Percentiles rank a stretch among this genome's conserved stretches.
Conservation (phyloP, 805 yeast genomes). For the Citeromyces matritensis region DNA sequence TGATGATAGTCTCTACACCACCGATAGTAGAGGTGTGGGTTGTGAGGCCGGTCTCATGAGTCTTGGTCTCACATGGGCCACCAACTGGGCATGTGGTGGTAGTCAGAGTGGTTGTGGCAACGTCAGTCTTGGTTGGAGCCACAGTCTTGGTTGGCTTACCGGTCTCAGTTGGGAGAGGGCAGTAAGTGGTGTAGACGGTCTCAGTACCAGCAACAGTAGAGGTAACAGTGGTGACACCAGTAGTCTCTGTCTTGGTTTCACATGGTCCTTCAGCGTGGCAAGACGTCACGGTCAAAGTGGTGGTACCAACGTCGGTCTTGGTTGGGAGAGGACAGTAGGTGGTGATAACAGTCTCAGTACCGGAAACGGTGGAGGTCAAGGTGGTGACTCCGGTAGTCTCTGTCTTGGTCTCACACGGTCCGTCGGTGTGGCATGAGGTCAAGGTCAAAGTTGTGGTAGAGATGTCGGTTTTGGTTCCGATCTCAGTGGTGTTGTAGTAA, state of each 20-base stretch:
- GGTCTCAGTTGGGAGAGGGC: conserved; percentile 9
- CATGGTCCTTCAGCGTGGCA: conserved; percentile 3
- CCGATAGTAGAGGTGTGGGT: conserved; percentile 1
- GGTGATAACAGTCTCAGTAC: conserved; percentile 1
- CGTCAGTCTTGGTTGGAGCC: conserved; percentile 1
- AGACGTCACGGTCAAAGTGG: conserved; percentile 3
- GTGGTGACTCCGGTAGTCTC: conserved; percentile 3
- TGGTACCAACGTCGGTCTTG: conserved; percentile 2
- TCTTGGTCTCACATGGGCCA: conserved; percentile 1
- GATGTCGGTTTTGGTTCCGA: too few species aligned
- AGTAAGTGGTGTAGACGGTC: conserved; percentile 11
- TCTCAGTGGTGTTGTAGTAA: conserved; percentile 2
- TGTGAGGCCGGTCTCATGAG: not conserved
- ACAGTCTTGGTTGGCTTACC: conserved; percentile 3
- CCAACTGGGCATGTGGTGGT: conserved; percentile 1
- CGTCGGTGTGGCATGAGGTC: conserved; percentile 4
- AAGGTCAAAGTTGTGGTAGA: conserved; percentile 1
- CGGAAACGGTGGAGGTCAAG: conserved; percentile 2
- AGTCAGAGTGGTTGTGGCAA: conserved; percentile 1
- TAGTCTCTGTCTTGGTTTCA: conserved; percentile 3
- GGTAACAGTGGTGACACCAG: conserved; percentile 4
- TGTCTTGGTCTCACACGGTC: conserved; percentile 3
- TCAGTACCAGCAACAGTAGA: conserved; percentile 3
- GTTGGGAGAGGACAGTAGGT: conserved; percentile 2
- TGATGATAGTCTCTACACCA: conserved; percentile 1